Conservation (phyloP, 768 basidiomycete genomes). For the Dioszegia hungarica region DNA sequence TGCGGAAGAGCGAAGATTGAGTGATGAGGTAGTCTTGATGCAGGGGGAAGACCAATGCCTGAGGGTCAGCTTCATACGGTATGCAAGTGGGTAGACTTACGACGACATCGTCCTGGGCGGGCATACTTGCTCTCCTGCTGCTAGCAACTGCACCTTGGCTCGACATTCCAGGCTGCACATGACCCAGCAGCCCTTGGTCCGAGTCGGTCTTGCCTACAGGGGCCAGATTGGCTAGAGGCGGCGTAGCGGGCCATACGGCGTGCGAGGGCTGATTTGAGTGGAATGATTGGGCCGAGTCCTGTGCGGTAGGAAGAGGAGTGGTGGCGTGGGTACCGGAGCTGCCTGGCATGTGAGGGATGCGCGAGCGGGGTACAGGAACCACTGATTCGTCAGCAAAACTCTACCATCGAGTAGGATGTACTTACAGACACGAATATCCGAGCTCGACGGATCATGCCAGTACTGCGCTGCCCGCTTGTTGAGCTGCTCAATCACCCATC, state of each 20-base stretch:
- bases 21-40: constrained; percentile 78
- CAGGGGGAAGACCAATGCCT: constrained; percentile 49
- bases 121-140: constrained; percentile 16
- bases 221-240: not conserved
- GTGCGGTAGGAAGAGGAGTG: not conserved
- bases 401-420: not conserved
- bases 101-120: not conserved
- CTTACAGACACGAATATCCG: constrained; percentile 32
- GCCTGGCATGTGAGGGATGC: not conserved
- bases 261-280: constrained; percentile 18
- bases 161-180: constrained; percentile 1
- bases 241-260: constrained; percentile 20
- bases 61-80: not conserved
- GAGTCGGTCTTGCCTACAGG: constrained; percentile 1
- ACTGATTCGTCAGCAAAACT: not conserved
- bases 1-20: constrained; percentile 57
- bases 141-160: not conserved
- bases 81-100: constrained; percentile 2
- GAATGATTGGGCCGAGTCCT: constrained; percentile 1
- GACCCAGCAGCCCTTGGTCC: constrained; percentile 1
- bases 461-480: constrained; percentile 26
- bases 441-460: constrained; percentile 29
- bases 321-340: no score
- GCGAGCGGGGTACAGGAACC: not conserved
- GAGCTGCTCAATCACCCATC: constrained; percentile 29